Conservation (phyloP, 352 stramenopile genomes). For the Pythium inflatum region DNA sequence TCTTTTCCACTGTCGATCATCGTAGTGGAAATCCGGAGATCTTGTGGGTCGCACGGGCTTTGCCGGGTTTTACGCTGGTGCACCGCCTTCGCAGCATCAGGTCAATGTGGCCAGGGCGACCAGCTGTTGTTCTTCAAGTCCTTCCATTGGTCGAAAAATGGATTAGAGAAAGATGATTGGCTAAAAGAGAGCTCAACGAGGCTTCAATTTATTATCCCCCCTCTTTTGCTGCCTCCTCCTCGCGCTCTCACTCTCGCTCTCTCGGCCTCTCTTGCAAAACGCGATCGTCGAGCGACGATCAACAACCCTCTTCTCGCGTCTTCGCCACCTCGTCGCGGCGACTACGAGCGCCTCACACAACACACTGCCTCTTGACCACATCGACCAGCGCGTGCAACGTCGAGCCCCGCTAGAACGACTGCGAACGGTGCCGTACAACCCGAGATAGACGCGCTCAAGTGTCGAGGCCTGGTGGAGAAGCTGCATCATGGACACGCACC, state of each 20-base stretch:
- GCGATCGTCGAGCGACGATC: too few species aligned
- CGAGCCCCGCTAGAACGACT: constrained; percentile 8
- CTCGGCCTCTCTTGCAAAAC: constrained; percentile 12
- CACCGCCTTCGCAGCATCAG: constrained; percentile 17
- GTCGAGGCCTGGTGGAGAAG: too few species aligned
- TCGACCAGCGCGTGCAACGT: not conserved
- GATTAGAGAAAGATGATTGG: constrained; percentile 3
- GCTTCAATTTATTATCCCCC: constrained; percentile 28
- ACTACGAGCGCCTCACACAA: not conserved
- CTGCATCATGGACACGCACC: constrained; percentile 29
- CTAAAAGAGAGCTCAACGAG: constrained; percentile 14
- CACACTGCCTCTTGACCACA: too few species aligned
- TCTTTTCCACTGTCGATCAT: too few species aligned
- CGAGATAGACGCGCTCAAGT: not conserved
- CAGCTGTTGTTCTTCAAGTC: constrained; percentile 2
- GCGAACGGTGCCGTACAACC: not conserved
- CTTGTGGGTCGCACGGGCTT: too few species aligned
- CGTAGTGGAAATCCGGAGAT: too few species aligned
- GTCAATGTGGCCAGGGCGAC: constrained; percentile 10
- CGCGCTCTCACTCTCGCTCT: constrained; percentile 31
- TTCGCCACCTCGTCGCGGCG: not conserved
- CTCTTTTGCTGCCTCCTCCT: constrained; percentile 17
- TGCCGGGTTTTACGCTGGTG: too few species aligned
- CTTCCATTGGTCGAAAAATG: constrained; percentile 16
- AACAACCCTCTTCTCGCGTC: too few species aligned